Evolutionary conservation across 176 grass and related monocot species (phyloP).

Genomic region (Eleusine coracana): DNA sequence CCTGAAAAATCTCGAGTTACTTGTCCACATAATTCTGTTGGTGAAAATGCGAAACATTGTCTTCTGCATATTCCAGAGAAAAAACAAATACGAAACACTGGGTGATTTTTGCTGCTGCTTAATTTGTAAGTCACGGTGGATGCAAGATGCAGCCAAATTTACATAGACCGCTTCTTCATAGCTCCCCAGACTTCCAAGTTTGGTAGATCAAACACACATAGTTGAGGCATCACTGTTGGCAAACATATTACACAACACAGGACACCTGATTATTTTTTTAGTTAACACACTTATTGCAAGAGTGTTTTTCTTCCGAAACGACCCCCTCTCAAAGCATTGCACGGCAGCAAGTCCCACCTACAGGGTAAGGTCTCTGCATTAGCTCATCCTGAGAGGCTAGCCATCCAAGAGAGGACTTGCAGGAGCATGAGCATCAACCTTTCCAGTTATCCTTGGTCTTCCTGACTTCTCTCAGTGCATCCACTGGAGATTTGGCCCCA

Average conservation of each 20-base stretch:
- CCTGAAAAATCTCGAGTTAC: not conserved
- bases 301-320: constrained; percentile 1
- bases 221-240: not conserved
- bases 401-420: constrained; percentile 11
- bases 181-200: not conserved
- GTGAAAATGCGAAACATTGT: not conserved
- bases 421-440: constrained; percentile 54
- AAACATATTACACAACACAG: not conserved
- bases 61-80: no score
- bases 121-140: not conserved
- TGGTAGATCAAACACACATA: not conserved
- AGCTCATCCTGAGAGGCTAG: constrained; percentile 4
- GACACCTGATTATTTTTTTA: not conserved
- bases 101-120: not conserved
- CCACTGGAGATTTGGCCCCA: constrained; percentile 52
- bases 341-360: constrained; percentile 35
- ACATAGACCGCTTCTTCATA: not conserved
- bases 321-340: constrained; percentile 36
- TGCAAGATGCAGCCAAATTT: not conserved
- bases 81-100: not conserved
- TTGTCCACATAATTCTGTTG: not conserved
- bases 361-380: constrained; percentile 38
- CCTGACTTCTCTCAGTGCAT: constrained; percentile 72
- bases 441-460: constrained; percentile 91
- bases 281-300: constrained; percentile 23